These are phyloP conservation scores for Cladosporium sp. DNA, from an alignment of 2,329 filamentous ascomycete species.

Conservation along the genomic window DNA sequence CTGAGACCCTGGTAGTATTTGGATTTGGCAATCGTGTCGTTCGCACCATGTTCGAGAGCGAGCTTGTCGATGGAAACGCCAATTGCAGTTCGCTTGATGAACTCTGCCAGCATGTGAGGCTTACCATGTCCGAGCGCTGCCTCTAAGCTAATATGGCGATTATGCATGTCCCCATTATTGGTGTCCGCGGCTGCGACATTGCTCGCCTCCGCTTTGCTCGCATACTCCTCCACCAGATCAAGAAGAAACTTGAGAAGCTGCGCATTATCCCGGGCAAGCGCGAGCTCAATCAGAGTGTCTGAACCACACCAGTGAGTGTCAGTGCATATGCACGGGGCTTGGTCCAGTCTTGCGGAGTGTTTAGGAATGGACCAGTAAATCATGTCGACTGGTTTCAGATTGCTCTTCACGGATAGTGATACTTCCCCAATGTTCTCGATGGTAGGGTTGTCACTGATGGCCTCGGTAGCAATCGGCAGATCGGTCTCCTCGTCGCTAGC, in stretches of 20 bases:
- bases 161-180: constrained; percentile 6
- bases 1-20: constrained; percentile 72
- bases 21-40: constrained; percentile 56
- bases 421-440: constrained; percentile 71
- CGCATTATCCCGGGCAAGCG: constrained; percentile 48
- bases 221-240: constrained; percentile 49
- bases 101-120: constrained; percentile 55
- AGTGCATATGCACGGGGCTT: not conserved
- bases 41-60: constrained; percentile 59
- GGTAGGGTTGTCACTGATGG: constrained; percentile 65
- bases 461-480: constrained; percentile 40
- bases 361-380: constrained; percentile 37
- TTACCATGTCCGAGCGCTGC: constrained; percentile 46
- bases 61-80: constrained; percentile 66
- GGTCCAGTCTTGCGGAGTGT: not conserved
- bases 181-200: constrained; percentile 15
- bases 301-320: not conserved
- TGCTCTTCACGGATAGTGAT: constrained; percentile 64
- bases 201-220: constrained; percentile 16
- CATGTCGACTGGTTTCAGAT: constrained; percentile 51
- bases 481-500: constrained; percentile 29
- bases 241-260: constrained; percentile 55
- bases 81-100: constrained; percentile 63
- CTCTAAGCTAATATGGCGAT: constrained; percentile 27
- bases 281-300: constrained; percentile 28